Evolutionary conservation across 139 green algal species (phyloP).

Genomic region (Auxenochlorella protothecoides): DNA sequence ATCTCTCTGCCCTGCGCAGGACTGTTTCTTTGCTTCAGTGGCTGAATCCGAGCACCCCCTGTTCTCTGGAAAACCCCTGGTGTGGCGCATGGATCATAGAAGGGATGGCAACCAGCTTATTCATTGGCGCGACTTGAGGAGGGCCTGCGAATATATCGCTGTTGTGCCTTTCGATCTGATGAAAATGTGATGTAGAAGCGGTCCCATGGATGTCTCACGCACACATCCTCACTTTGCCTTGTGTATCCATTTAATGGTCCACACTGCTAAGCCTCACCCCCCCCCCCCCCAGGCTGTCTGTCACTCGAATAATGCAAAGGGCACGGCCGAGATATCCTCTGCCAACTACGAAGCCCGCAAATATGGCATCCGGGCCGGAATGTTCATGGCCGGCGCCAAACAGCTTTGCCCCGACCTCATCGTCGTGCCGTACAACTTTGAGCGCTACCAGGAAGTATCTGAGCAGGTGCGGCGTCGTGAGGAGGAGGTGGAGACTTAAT

Average conservation of each 20-base stretch:
- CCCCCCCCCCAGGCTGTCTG: slow-evolving; percentile 53
- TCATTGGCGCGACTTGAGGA: slow-evolving; percentile 8
- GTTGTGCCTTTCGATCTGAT: background rate
- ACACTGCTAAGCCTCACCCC: background rate
- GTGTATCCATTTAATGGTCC: no score
- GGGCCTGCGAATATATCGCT: no score
- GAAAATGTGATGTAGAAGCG: no score
- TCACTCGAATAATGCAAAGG: slow-evolving; percentile 64
- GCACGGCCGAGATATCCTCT: slow-evolving; percentile 76
- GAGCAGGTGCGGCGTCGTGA: slow-evolving; percentile 21
- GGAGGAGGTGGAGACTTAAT: no score
- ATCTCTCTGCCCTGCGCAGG: slow-evolving; percentile 15
- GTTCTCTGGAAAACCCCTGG: slow-evolving; percentile 45
- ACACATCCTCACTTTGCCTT: no score
- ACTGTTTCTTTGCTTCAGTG: slow-evolving; percentile 94
- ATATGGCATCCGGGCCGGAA: slow-evolving; percentile 61
- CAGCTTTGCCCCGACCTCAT: slow-evolving; percentile 78
- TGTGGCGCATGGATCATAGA: background rate
- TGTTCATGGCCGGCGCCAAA: slow-evolving; percentile 81
- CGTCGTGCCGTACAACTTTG: slow-evolving; percentile 92
- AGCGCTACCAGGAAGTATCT: slow-evolving; percentile 73
- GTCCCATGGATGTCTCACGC: no score
- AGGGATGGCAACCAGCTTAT: background rate
- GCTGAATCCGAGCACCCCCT: slow-evolving; percentile 41
- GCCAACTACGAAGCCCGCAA: slow-evolving; percentile 82